Conservation (phyloP, 139 green algal genomes). For the Chloropicon primus region DNA sequence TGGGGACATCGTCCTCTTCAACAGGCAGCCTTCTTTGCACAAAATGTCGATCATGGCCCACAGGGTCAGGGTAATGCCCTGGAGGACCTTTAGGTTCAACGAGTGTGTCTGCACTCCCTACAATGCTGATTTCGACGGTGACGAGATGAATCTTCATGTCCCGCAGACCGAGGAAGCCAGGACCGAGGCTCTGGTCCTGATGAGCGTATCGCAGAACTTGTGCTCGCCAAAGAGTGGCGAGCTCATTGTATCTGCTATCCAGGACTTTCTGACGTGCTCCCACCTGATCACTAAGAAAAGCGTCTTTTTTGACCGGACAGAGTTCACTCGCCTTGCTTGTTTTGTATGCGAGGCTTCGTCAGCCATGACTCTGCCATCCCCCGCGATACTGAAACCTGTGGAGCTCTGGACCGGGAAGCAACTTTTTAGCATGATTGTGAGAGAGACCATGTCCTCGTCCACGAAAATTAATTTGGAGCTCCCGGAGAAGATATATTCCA, state of each 20-base stretch:
- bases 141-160: conserved; percentile 99
- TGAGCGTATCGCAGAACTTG: conserved; percentile 86
- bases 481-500: background rate
- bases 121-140: conserved; percentile 98
- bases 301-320: background rate
- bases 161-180: conserved; percentile 93
- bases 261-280: conserved; percentile 91
- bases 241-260: conserved; percentile 78
- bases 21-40: conserved; percentile 92
- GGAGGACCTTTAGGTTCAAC: conserved; percentile 94
- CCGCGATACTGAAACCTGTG: conserved; percentile 66
- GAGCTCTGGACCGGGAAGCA: conserved; percentile 99
- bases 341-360: background rate
- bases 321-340: background rate
- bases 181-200: conserved; percentile 77
- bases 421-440: conserved; percentile 71
- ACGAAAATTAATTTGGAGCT: background rate
- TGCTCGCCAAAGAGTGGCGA: conserved; percentile 94
- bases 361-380: conserved; percentile 5
- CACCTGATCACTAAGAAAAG: conserved; percentile 63
- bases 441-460: conserved; percentile 2
- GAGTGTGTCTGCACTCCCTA: conserved; percentile 94
- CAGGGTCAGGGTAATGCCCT: conserved; percentile 60
- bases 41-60: conserved; percentile 97
- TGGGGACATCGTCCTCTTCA: conserved; percentile 96